Evolutionary conservation across 371 early-diverging fungal genomes (phyloP).

Genomic region (Vavraia culicis): DNA sequence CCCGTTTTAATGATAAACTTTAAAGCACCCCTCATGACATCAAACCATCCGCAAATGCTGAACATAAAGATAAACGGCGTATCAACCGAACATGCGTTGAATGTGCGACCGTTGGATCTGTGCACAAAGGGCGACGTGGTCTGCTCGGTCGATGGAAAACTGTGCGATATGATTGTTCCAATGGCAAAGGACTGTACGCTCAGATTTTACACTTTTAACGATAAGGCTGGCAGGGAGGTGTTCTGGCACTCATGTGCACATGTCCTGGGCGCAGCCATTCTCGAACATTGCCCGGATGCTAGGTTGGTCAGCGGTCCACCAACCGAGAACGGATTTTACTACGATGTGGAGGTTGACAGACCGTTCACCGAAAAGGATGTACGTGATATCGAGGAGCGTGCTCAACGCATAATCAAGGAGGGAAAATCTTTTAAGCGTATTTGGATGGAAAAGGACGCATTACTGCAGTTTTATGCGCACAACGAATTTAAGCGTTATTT

Average conservation of each 20-base stretch:
- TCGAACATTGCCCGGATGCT: constrained; percentile 50
- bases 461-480: constrained; percentile 76
- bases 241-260: constrained; percentile 99
- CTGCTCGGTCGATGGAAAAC: constrained; percentile 50
- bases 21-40: too few relatives aligned
- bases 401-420: constrained; percentile 65
- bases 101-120: too few relatives aligned
- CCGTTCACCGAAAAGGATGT: constrained; percentile 61
- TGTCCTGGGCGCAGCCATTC: constrained; percentile 72
- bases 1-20: too few relatives aligned
- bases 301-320: constrained; percentile 94
- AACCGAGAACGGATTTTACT: constrained; percentile 89
- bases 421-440: constrained; percentile 79
- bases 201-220: constrained; percentile 77
- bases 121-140: too few relatives aligned
- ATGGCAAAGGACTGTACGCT: constrained; percentile 57
- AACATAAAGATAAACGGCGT: too few relatives aligned
- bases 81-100: too few relatives aligned
- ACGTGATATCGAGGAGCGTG: constrained; percentile 56
- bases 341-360: constrained; percentile 62
- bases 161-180: constrained; percentile 73
- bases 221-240: constrained; percentile 52
- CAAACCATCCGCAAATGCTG: too few relatives aligned
- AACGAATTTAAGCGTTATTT: constrained; percentile 42
- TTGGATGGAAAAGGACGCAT: constrained; percentile 60